Evolutionary conservation across 176 grass and related monocot species (phyloP), one percentile per base, ranked within the genome.

Genomic region (Saccharum officinarum): DNA sequence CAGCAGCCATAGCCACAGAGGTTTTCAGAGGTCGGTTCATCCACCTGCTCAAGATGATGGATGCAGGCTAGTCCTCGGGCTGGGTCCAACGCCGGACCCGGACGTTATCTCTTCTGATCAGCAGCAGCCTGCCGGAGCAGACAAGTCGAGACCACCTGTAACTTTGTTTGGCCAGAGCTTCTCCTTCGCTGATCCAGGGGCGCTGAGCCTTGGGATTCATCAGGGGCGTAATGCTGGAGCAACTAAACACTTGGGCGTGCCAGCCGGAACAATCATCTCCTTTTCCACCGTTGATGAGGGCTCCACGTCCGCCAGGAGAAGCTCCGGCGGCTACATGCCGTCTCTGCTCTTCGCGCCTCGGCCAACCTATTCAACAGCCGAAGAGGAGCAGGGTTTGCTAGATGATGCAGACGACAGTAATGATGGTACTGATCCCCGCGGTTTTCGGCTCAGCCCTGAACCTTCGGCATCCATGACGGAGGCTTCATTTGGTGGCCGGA

Each of bases 241-340:
- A 62, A 18, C 61, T 59, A 79, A 44, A 8, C 17, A 15, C 60
- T 42, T 26, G 26, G 44, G 79, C 54, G 38, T 60, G 4, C 60
- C 60, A 50, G 15, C 49, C 4, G 72, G 76, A 78, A 90, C 83
- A 80, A 79, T 88, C 71, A 71, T 90, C 17, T 87, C 80, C 13
- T 75, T 92, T 15, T 62, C 80, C 22, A 26, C 42, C 22, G 76
- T 90, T 10, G 93, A 95, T 31, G 93, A 95, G 83, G 77, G 86
- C 16, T 95, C 93, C 13, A 92, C 90, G 45, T 92, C 90, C 6
- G 80, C 93, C 7, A 92, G 81, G 88, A 95, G 79, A 44, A 95
- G 86, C 34, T 77, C 82, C 52, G 80, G 93, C 41, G 93, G 88
- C 55, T 90, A 90, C 71, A 88, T 92, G 88, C 80, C 88, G 22